Base-by-base conservation (phyloP, 768 basidiomycete species). In the Pisolithus orientalis region DNA sequence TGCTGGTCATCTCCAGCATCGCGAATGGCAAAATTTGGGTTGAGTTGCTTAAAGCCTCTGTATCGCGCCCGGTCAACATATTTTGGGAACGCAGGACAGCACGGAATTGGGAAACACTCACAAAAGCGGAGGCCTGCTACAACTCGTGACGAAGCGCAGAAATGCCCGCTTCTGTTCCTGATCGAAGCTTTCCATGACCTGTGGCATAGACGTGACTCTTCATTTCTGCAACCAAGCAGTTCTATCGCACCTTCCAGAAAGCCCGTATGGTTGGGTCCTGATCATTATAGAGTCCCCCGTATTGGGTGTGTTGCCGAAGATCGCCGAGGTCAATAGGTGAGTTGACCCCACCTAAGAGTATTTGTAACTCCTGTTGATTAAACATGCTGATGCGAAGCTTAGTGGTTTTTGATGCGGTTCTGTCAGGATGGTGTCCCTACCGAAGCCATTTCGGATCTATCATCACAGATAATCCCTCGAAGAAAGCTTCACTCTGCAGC, bases 281-380 rank as follows among this genome's bases (percentile, higher is more conserved):
- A 42, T 85, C 77, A 58, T 85, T 75, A 60, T 85, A 92, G 17
- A 85, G 62, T 5, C 94, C 92, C 1, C 92, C 91, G 55, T 95
- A 93, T 47, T 84, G 79, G 0, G 90, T 90, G 60, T 98, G 75
- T 8, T 65, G 61, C 52, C 84, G 74, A 53, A 97, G 68, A 66
- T 99, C 94, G 14, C 86, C 82, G 7, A 97, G 57, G 62, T 94
- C 88, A 44, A 95, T 85, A 0, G 87, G 86, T 0, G 89, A 75
- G 54, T 94, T 87, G 31, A 89, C 87, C 6, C 91, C 93, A 0
- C 94, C 94, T 6, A 99, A 76, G 1, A 98, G 74, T 45, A 95
- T 86, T 64, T 94, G 93, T 4, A 97, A 75, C 67, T 98, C 96
- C 64, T 91, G 88, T 58, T 95, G 94, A 66, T 97, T 95, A 72